A percentile compares a stretch with the other conserved stretches of the same genome.
Evolutionary conservation across 495 filamentous ascomycete species (phyloP).

Genomic region (Lineolata rhizophorae): DNA sequence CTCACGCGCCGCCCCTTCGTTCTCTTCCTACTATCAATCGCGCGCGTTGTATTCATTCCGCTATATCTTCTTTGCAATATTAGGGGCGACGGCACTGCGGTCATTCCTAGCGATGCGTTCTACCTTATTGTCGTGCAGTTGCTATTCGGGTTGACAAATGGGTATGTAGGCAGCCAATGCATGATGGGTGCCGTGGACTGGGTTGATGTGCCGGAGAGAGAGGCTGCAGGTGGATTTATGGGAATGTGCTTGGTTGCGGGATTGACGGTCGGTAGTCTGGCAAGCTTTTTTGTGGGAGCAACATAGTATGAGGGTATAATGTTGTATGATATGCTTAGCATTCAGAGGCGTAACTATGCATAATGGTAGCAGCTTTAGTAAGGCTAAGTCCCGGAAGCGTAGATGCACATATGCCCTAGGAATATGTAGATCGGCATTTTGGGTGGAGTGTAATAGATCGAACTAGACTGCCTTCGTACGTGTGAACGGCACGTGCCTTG

Average conservation of each 20-base stretch:
- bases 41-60: slow-evolving; percentile 50
- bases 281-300: slow-evolving; percentile 76
- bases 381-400: too few relatives aligned
- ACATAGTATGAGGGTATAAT: too few relatives aligned
- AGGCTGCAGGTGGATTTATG: slow-evolving; percentile 90
- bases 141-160: slow-evolving; percentile 65
- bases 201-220: slow-evolving; percentile 58
- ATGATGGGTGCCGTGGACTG: slow-evolving; percentile 79
- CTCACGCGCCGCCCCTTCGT: slow-evolving; percentile 36
- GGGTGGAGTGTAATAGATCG: too few relatives aligned
- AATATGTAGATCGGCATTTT: too few relatives aligned
- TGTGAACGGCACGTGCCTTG: too few relatives aligned
- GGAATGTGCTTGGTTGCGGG: slow-evolving; percentile 67
- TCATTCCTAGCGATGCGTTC: slow-evolving; percentile 60
- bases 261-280: slow-evolving; percentile 60
- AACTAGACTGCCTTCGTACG: too few relatives aligned
- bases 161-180: slow-evolving; percentile 58
- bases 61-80: slow-evolving; percentile 83
- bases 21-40: slow-evolving; percentile 40
- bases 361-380: not conserved
- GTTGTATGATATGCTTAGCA: slow-evolving; percentile 17
- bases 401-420: too few relatives aligned
- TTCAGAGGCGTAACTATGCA: not conserved
- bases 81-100: slow-evolving; percentile 38
- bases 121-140: slow-evolving; percentile 71